Base-by-base conservation (phyloP, 2,329 filamentous ascomycete genomes). In the Talaromyces atroroseus region DNA sequence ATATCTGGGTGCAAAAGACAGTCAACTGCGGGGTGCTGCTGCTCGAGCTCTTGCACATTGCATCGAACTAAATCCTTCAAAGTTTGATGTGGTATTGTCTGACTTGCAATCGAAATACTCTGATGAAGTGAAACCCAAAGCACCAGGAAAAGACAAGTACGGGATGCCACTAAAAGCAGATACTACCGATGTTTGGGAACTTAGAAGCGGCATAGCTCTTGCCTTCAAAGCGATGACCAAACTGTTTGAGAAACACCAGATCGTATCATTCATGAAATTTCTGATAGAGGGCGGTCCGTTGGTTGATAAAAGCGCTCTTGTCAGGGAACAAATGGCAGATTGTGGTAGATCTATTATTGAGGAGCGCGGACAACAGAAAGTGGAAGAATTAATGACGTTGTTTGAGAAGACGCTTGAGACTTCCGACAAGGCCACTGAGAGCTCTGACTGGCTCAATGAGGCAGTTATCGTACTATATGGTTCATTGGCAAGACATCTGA, bases 381-480 rank as follows among this genome's bases (percentile, higher is more conserved):
- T 99, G 3, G 92, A 97, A 67, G 84, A 87, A 62, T 77, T 99
- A 54, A 99, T 99, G 92, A 84, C 87, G 65, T 85, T 92, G 14
- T 95, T 97, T 66, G 94, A 99, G 71, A 82, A 81, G 23, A 91
- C 90, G 0, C 79, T 99, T n/a, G 91, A 92, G 67, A 86, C 85
- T 2, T 88, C 91, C 2, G 90, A 94, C 70, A 89, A 88, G 68
- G 87, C 85, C 57, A 91, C 87, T 0, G 85, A 92, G 62, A 84
- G 87, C 54, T 86, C 89, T 18, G 95, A 99, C 71, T 84, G 90
- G 58, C 88, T 97, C 61, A 96, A 96, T 64, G 94, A 99, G 74
- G 94, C 95, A 18, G 92, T 99, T 52, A 92, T 99, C 64, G 94
- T 99, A 64, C 87, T 99, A 70, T 99, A 99, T 65, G 94, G 94